Percentiles rank a stretch among this genome's conserved stretches.
phyloP scores from a whole-genome alignment of 1,284 basidiomycete species.

The Mycena sp. region DNA sequence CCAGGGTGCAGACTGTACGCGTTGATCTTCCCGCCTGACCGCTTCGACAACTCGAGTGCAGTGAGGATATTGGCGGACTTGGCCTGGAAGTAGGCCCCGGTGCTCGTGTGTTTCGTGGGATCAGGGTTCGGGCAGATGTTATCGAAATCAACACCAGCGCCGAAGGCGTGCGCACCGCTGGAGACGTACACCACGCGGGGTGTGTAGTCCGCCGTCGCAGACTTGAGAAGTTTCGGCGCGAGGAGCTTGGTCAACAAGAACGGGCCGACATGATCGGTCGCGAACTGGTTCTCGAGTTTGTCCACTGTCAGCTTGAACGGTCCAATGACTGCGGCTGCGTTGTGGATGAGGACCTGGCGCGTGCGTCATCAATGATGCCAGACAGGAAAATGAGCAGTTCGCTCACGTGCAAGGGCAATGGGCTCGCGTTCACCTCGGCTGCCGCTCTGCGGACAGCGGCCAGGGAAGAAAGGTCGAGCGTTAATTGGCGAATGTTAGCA shows the following conservation, averaged over 20 bases:
- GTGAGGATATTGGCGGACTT: constrained; percentile 14
- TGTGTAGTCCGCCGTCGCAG: neutral
- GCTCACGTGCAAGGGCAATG: constrained; percentile 5
- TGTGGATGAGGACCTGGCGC: constrained; percentile 15
- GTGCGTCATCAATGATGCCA: neutral
- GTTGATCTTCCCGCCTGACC: neutral
- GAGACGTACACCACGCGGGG: constrained; percentile 18
- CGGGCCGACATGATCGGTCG: neutral
- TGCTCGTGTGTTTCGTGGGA: neutral
- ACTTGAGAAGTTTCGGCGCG: constrained; percentile 3
- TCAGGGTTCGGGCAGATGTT: neutral
- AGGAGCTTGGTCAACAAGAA: constrained; percentile 17
- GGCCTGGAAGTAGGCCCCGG: neutral
- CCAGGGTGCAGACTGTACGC: constrained; percentile 17
- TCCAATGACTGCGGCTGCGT: constrained; percentile 1
- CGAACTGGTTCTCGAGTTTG: constrained; percentile 8
- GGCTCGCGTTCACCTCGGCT: neutral
- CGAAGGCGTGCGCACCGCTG: neutral
- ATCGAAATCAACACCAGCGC: neutral
- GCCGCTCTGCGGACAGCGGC: constrained; percentile 15
- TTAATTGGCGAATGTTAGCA: constrained; percentile 9
- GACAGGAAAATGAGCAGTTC: neutral
- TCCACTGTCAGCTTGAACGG: constrained; percentile 5
- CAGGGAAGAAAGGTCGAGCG: constrained; percentile 11
- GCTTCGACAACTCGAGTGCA: constrained; percentile 6